These are phyloP conservation scores for Macadamia integrifolia DNA, from an alignment of 164 flowering plant genomes.

Conservation along the genomic window DNA sequence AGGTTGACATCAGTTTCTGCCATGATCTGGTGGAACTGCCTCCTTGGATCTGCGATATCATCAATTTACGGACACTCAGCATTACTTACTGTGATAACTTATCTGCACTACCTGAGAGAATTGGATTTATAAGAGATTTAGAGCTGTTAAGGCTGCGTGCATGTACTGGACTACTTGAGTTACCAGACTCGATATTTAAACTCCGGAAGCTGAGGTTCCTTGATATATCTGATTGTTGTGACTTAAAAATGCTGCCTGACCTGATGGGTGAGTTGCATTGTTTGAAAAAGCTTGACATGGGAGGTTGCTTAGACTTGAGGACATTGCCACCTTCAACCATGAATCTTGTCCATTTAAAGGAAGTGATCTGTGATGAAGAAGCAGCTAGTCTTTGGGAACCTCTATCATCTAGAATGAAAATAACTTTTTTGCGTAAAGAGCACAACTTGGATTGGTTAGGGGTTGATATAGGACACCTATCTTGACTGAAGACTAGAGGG, in stretches of 20 bases:
- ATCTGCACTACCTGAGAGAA: constrained; percentile 4
- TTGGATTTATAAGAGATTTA: constrained; percentile 24
- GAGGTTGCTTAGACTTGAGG: constrained; percentile 18
- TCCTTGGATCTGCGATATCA: constrained; percentile 21
- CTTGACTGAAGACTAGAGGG: too few species aligned
- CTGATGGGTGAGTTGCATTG: constrained; percentile 21
- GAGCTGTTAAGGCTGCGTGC: constrained; percentile 31
- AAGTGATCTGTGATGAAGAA: constrained; percentile 34
- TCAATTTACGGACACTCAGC: constrained; percentile 24
- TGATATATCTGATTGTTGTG: constrained; percentile 32
- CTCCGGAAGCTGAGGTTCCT: constrained; percentile 23
- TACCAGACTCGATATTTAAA: constrained; percentile 29
- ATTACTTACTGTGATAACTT: constrained; percentile 41
- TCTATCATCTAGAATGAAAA: constrained; percentile 9
- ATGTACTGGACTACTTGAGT: constrained; percentile 22
- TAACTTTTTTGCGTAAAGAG: constrained; percentile 11
- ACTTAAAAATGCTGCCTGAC: constrained; percentile 25
- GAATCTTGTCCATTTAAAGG: constrained; percentile 19
- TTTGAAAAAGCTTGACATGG: constrained; percentile 26
- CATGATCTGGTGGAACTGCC: constrained; percentile 31
- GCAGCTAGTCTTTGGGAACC: constrained; percentile 20
- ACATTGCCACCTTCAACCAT: constrained; percentile 21
- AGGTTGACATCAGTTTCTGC: constrained; percentile 37
- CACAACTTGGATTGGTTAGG: constrained; percentile 30
- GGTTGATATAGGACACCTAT: not conserved